phyloP scores from a whole-genome alignment of 2,329 filamentous ascomycete genomes.

The Chrysoporthe puriensis region DNA sequence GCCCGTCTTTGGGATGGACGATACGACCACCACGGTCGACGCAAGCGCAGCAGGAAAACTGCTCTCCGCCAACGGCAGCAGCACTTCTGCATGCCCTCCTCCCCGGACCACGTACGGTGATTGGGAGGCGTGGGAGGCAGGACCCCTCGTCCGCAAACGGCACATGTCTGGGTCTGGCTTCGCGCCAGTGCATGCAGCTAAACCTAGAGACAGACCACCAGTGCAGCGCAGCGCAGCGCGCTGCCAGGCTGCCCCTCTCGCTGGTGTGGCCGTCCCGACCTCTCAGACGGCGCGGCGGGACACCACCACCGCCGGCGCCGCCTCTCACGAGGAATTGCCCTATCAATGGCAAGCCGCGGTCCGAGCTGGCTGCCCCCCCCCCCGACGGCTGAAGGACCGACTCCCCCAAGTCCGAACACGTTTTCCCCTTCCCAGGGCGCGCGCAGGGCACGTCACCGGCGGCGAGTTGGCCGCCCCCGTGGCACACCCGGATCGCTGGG shows the following conservation, averaged over 20 bases:
- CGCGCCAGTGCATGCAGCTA: not conserved
- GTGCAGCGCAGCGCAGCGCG: not conserved
- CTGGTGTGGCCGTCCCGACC: constrained; percentile 9
- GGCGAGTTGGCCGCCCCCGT: not conserved
- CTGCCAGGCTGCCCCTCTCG: not conserved
- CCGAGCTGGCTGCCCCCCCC: not conserved
- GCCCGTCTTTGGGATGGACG: not conserved
- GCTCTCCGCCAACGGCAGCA: not conserved
- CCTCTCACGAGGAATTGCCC: not conserved
- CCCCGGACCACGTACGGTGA: not conserved
- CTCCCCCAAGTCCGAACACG: not conserved
- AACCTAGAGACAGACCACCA: not conserved
- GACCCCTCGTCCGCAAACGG: not conserved
- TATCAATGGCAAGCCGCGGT: not conserved
- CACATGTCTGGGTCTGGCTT: not conserved
- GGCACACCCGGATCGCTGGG: not conserved
- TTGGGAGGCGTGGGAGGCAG: not conserved
- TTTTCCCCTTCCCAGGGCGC: not conserved
- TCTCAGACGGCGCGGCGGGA: constrained; percentile 16
- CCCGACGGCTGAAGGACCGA: not conserved
- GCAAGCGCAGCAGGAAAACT: not conserved
- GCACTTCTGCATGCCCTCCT: not conserved
- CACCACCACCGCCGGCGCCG: constrained; percentile 12
- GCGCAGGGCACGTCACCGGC: not conserved
- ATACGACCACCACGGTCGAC: not conserved